Base-by-base conservation (phyloP, 768 basidiomycete species). In the Boletus patriciae region DNA sequence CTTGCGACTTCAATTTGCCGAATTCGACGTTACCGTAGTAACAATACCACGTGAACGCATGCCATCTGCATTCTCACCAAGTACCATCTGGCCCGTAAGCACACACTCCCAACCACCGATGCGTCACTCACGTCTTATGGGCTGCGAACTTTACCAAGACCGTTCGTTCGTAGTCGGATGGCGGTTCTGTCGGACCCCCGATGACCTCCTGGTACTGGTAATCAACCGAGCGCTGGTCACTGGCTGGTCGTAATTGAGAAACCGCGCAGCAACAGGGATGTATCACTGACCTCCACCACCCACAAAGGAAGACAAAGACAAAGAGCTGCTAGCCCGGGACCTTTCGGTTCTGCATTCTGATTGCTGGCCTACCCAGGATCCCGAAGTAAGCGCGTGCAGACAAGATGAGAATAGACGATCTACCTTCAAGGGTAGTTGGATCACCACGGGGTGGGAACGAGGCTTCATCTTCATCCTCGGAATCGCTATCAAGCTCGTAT, bases 11-110 rank as follows among this genome's bases (percentile, higher is more conserved):
- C 42, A 67, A 31, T 38, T 54, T 43, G 13, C 38, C 23, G 52
- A 69, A 67, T 21, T 58, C 42, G 15, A 67, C 15, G 3, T 46
- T 19, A 18, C 67, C 65, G 25, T 62, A 64, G 41, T 69, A 67
- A 43, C 67, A 61, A 19, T 69, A 69, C 57, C 62, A 69, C 29
- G 66, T 18, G 47, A 67, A 65, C 16, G 67, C 54, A 40, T 38
- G 40, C 67, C 67, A 69, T 19, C 65, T 69, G 41, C 7, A 36
- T 42, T 42, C 16, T 4, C 50, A 16, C 52, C 42, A 36, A 36
- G 3, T 34, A 42, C 29, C 19, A 40, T 43, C 13, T n/a, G n/a
- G n/a, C n/a, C 37, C 3, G 7, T 18, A n/a, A 12, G 21, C 11
- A 13, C 31, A 37, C 6, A 21, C 9, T 44, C 13, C 37, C 21